Base-by-base conservation (phyloP, 306 rosid species). In the Dryas drummondii region DNA sequence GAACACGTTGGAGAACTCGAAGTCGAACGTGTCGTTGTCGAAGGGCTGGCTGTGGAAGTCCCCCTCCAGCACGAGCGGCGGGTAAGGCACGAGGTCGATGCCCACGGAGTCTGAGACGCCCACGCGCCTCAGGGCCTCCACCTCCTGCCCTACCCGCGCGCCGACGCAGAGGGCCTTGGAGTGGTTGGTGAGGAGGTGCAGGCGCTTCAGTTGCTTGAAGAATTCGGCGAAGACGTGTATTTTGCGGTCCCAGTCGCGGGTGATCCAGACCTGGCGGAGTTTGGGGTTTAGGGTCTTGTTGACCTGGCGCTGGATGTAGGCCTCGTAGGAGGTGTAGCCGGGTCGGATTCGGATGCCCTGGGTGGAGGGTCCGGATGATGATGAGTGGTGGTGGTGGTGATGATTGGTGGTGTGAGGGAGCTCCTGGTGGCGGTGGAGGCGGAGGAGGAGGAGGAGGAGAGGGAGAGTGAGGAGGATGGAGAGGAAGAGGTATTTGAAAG, bases 201-300 rank as follows among this genome's bases (percentile, higher is more conserved):
- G 78, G 0, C 8, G 32, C 68, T 81, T 82, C 1, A 94, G 73
- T 1, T 81, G 82, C 3, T 76, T 13, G 78, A 94, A 94, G 77
- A 90, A 87, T 4, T 70, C 71, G 6, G 91, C 71, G 71, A 94
- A 94, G 0, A 91, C 91, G 1, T 80, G 82, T 77, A 91, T 90
- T 64, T 94, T 94, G 4, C 98, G 81, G 68, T 94, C 85, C 98
- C 98, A 94, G 71, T 91, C 98, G 10, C 98, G 90, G 32, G 97
- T 94, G 14, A 87, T 92, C 99, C 99, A 94, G 72, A 94, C 79
- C 49, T 87, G 79, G 0, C 97, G 81, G 53, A 94, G 99, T 37
- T 62, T 88, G 0, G 97, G 97, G 83, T 94, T 91, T 69, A 90
- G 93, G 58, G 97, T 94, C 83, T 94, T 94, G 88, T 85, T 82